Evolutionary conservation across 257 asterid species (phyloP), one percentile per base, ranked within the genome.

Genomic region (Nicotiana tabacum): DNA sequence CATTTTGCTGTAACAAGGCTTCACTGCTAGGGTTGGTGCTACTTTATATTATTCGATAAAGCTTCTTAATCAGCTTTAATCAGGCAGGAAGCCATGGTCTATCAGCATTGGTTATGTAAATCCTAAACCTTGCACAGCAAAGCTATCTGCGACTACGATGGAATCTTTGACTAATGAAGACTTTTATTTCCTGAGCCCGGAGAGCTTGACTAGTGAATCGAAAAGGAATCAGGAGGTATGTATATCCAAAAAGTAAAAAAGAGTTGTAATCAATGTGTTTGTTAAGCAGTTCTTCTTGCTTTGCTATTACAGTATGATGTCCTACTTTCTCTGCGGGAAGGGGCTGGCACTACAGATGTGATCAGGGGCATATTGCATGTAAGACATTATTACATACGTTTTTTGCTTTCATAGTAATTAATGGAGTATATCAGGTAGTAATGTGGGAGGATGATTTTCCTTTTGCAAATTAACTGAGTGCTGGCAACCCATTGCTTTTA

Each of bases 81-180:
- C 85, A 92, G 97, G 92, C 87, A 90, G 87, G 85, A 88, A 91
- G 87, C 86, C 83, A 16, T 89, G 91, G 83, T 91, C 97, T 30
- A 88, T 93, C 79, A 92, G 98, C 88, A 92, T 96, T 60, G 99
- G 98, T 77, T 89, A 92, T 87, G 84, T 96, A 86, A 90, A 87
- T 88, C 85, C 89, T 80, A 84, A 84, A 87, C 86, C 86, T 61
- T 94, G 89, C 87, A 82, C 87, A 46, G 89, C 92, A 5, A 87
- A 83, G 86, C 88, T 92, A 61, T 91, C 98, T 13, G 78, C 89
- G 88, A 83, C 79, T 89, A 89, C 90, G 5, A 86, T 94, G 91
- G 89, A 82, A 87, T 89, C 87, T 39, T 77, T 96, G 83, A 87
- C 65, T 67, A 88, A 81, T 1, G 87, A 88, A 24, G 93, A 92